Conservation (phyloP, 805 yeast genomes). For the Ogataea chonburiensis region DNA sequence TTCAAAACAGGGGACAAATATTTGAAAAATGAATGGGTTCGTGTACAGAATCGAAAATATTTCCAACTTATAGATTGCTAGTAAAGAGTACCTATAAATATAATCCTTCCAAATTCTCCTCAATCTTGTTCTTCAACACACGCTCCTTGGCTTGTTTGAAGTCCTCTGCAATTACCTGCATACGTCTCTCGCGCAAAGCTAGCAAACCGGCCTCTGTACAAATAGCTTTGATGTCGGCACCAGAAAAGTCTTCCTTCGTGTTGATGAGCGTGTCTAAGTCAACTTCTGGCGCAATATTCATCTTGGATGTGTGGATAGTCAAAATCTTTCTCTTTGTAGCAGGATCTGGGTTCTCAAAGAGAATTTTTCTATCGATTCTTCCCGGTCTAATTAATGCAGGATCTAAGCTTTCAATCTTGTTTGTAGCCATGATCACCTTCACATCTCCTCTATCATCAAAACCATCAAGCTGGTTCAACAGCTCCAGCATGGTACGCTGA, state of each 20-base stretch:
- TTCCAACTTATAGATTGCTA: slow-evolving; percentile 1
- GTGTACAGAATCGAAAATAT: slow-evolving; percentile 3
- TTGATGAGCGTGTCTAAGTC: slow-evolving; percentile 86
- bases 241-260: slow-evolving; percentile 90
- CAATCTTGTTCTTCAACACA: slow-evolving; percentile 93
- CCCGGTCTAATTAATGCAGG: slow-evolving; percentile 98
- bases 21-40: slow-evolving; percentile 5
- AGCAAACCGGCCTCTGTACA: slow-evolving; percentile 96
- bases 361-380: slow-evolving; percentile 91
- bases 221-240: slow-evolving; percentile 96
- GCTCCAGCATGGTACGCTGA: slow-evolving; percentile 96
- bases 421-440: slow-evolving; percentile 97
- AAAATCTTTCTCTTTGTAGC: slow-evolving; percentile 91
- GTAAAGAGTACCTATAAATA: slow-evolving; percentile 45
- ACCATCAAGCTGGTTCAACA: slow-evolving; percentile 93
- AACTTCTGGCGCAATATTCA: slow-evolving; percentile 86
- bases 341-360: slow-evolving; percentile 94
- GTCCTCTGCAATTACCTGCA: slow-evolving; percentile 95
- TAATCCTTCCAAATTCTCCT: slow-evolving; percentile 92
- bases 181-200: slow-evolving; percentile 94
- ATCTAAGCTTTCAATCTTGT: slow-evolving; percentile 88
- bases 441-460: slow-evolving; percentile 97
- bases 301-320: slow-evolving; percentile 87
- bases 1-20: neutral
- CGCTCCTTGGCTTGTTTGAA: slow-evolving; percentile 92